These are phyloP conservation scores for Bipolaris cookei DNA, from an alignment of 2,329 filamentous ascomycete species.

Conservation along the genomic window DNA sequence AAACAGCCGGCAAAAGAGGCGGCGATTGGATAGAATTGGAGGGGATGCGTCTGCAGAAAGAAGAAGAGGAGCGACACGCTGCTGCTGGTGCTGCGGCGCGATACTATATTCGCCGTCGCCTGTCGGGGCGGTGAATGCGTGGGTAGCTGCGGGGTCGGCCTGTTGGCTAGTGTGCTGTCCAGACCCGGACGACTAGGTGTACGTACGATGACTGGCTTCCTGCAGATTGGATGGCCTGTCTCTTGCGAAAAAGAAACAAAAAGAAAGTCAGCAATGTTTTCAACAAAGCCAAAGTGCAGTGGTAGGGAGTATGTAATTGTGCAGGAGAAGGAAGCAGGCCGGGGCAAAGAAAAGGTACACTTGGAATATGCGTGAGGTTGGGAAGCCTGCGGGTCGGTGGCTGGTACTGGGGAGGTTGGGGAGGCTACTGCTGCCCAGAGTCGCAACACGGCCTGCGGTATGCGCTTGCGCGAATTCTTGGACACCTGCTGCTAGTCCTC, in stretches of 20 bases:
- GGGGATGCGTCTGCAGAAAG: conserved; percentile 12
- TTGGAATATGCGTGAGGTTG: conserved; percentile 41
- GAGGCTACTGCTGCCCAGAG: conserved; percentile 10
- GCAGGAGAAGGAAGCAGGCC: conserved; percentile 18
- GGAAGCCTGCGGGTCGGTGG: conserved; percentile 20
- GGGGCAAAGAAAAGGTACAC: conserved; percentile 40
- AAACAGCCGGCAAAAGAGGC: conserved; percentile 11
- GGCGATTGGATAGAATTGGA: conserved; percentile 16
- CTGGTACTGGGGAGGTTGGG: conserved; percentile 21
- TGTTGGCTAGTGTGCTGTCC: conserved; percentile 22
- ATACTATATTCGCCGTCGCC: conserved; percentile 5
- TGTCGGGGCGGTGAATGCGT: conserved; percentile 26
- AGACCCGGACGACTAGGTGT: neutral
- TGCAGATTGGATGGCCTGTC: neutral
- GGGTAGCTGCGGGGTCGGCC: conserved; percentile 24
- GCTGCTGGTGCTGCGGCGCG: neutral
- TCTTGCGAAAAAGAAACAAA: conserved; percentile 2
- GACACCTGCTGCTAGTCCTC: conserved; percentile 6
- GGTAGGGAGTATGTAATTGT: conserved; percentile 20
- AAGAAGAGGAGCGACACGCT: conserved; percentile 3
- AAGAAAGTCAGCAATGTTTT: conserved; percentile 20
- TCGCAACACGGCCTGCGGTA: conserved; percentile 9
- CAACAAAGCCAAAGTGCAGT: neutral
- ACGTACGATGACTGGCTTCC: conserved; percentile 6
- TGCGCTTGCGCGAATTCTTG: conserved; percentile 14